A percentile compares a stretch with the other conserved stretches of the same genome.
Evolutionary conservation across 495 filamentous ascomycete species (phyloP).

Genomic region (Coniosporium apollinis): DNA sequence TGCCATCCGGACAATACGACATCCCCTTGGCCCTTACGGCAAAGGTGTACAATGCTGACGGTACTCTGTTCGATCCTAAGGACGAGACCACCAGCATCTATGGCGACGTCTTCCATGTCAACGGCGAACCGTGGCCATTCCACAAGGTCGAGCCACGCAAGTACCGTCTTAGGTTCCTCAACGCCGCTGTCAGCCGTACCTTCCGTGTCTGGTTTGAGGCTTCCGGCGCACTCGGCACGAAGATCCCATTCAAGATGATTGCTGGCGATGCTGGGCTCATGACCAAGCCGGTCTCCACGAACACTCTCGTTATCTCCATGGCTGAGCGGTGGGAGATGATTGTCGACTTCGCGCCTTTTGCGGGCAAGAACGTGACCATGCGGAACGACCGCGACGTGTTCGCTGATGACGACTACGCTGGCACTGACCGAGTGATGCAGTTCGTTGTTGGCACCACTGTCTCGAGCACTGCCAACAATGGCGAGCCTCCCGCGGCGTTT

Average conservation of each 20-base stretch:
- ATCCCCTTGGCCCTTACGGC: constrained; percentile 29
- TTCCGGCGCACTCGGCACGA: constrained; percentile 10
- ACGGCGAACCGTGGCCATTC: constrained; percentile 32
- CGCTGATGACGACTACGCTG: constrained; percentile 27
- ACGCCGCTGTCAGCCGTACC: constrained; percentile 29
- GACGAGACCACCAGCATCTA: constrained; percentile 26
- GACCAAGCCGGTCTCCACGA: constrained; percentile 17
- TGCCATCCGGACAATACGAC: constrained; percentile 31
- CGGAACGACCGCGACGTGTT: constrained; percentile 27
- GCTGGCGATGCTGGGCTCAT: constrained; percentile 32
- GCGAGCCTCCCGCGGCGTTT: constrained; percentile 16
- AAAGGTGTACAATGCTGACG: constrained; percentile 32
- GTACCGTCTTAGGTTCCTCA: constrained; percentile 35
- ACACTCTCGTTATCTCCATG: constrained; percentile 28
- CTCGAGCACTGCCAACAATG: constrained; percentile 16
- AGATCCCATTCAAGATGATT: constrained; percentile 34
- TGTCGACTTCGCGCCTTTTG: constrained; percentile 31
- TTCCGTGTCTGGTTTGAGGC: constrained; percentile 27
- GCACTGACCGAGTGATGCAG: constrained; percentile 34
- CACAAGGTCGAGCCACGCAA: constrained; percentile 36
- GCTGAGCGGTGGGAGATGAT: constrained; percentile 36
- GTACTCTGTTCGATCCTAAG: constrained; percentile 24
- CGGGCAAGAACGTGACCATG: constrained; percentile 30
- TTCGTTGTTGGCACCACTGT: constrained; percentile 29
- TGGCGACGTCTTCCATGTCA: constrained; percentile 36